Base-by-base conservation (phyloP, 2,329 filamentous ascomycete genomes). In the Emmonsiellopsis sp. region DNA sequence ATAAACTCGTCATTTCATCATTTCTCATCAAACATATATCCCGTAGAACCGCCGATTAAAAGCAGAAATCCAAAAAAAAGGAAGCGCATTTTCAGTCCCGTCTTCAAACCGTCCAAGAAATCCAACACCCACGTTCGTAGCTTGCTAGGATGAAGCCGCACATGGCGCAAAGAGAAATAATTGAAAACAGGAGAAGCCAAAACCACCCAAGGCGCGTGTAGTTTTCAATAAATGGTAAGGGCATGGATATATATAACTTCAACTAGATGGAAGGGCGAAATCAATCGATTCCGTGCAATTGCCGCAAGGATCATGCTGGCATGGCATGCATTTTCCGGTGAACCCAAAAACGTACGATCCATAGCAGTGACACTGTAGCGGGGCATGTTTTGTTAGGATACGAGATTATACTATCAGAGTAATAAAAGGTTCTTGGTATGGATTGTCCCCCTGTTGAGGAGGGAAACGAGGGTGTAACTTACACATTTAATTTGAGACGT, bases 301-400 rank as follows among this genome's bases (percentile, higher is more conserved):
- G 30, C 6, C 7, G 34, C 55, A 57, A 37, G 55, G 55, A 30
- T 15, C 11, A 52, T 57, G 55, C n/a, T 48, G 30, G 45, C 55
- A 57, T n/a, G 43, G 13, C 16, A 51, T 50, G 42, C 55, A 57
- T n/a, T 26, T 15, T 6, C 5, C 45, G 30, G 15, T 47, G 47
- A 11, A 31, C 50, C 1, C 53, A 35, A 8, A 32, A 49, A 50
- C 47, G 55, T 40, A 50, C 55, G 41, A 20, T 52, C 31, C 13
- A 34, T 26, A 35, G 11, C 55, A 57, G 16, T 54, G 50, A 44
- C 55, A 57, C 55, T 57, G 32, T 10, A 45, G 7, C 42, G 9
- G 6, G 8, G 11, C 11, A 20, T 5, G 32, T n/a, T 11, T 51
- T 1, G 41, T 51, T 10, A 44, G 42, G 20, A 26, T 26, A 26